Evolutionary conservation across 2,329 filamentous ascomycete genomes (phyloP).

Genomic region (Cytospora piceicola): DNA sequence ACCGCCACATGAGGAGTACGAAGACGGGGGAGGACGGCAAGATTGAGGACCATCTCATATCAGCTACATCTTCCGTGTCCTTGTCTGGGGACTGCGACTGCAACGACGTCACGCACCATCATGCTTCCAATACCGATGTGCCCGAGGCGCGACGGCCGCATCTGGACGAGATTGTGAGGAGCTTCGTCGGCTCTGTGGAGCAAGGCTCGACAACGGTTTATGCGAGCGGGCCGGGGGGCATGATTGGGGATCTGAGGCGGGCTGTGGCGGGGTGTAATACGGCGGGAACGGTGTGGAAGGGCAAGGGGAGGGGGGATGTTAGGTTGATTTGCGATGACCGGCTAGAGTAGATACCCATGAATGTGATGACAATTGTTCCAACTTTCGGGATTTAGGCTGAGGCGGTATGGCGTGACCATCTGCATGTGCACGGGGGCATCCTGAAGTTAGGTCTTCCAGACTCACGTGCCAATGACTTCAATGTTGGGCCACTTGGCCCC

Average conservation of each 20-base stretch:
- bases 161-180: slow-evolving; percentile 49
- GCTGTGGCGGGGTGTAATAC: slow-evolving; percentile 59
- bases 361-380: background rate
- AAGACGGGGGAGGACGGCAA: slow-evolving; percentile 35
- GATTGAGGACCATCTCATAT: slow-evolving; percentile 29
- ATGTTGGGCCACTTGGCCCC: too few species aligned
- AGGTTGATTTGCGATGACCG: slow-evolving; percentile 63
- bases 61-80: slow-evolving; percentile 31
- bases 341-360: slow-evolving; percentile 46
- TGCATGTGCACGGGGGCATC: too few species aligned
- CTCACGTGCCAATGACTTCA: too few species aligned
- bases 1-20: slow-evolving; percentile 35
- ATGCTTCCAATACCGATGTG: slow-evolving; percentile 27
- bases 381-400: background rate
- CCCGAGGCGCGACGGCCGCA: slow-evolving; percentile 48
- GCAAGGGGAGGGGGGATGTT: slow-evolving; percentile 60
- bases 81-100: slow-evolving; percentile 34
- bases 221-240: slow-evolving; percentile 62
- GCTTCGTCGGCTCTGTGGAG: slow-evolving; percentile 53
- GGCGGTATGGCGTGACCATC: too few species aligned
- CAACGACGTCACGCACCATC: slow-evolving; percentile 30
- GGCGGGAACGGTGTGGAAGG: slow-evolving; percentile 58
- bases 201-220: slow-evolving; percentile 58
- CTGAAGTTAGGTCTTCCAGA: too few species aligned
- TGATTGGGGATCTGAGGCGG: slow-evolving; percentile 61